A percentile compares a stretch with the other conserved stretches of the same genome.
Evolutionary conservation across 768 basidiomycete genomes (phyloP).

Genomic region (Collybiopsis luxurians): DNA sequence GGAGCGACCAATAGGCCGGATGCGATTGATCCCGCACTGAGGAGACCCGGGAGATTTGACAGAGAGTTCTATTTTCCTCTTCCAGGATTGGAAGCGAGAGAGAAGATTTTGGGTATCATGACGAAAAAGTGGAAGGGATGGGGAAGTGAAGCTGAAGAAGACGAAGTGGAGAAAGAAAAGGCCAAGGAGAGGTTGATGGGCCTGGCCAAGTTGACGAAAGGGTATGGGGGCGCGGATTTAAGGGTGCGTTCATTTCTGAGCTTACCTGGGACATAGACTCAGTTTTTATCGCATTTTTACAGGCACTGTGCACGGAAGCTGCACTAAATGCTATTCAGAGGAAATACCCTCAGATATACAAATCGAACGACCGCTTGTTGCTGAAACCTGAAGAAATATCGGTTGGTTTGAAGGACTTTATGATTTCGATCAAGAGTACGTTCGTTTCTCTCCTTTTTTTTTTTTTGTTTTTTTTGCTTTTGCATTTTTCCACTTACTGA

Average conservation of each 20-base stretch:
- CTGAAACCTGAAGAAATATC: conserved; percentile 84
- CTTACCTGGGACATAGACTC: conserved; percentile 10
- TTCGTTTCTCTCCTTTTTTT: conserved; percentile 13
- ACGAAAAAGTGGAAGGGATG: conserved; percentile 89
- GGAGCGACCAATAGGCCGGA: conserved; percentile 98
- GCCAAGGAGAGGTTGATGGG: conserved; percentile 37
- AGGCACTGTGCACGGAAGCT: conserved; percentile 96
- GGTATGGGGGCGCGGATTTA: conserved; percentile 96
- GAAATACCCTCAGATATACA: conserved; percentile 96
- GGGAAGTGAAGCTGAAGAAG: conserved; percentile 33
- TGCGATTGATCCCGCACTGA: conserved; percentile 93
- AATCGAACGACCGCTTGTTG: conserved; percentile 79
- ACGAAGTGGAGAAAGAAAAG: conserved; percentile 18
- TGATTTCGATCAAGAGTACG: conserved; percentile 95
- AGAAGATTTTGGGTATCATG: conserved; percentile 88
- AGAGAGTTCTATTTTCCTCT: conserved; percentile 97
- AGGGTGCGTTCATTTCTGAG: conserved; percentile 53
- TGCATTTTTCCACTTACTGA: too few relatives aligned
- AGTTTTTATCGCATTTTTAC: conserved; percentile 4
- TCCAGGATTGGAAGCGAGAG: conserved; percentile 78
- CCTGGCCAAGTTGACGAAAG: conserved; percentile 88
- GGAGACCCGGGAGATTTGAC: conserved; percentile 94
- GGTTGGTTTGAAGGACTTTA: conserved; percentile 87
- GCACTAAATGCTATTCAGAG: conserved; percentile 95
- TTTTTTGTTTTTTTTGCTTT: too few relatives aligned